Percentiles rank a stretch among this genome's conserved stretches.
Conservation (phyloP, 2,329 filamentous ascomycete genomes). For the Fusarium multiceps region DNA sequence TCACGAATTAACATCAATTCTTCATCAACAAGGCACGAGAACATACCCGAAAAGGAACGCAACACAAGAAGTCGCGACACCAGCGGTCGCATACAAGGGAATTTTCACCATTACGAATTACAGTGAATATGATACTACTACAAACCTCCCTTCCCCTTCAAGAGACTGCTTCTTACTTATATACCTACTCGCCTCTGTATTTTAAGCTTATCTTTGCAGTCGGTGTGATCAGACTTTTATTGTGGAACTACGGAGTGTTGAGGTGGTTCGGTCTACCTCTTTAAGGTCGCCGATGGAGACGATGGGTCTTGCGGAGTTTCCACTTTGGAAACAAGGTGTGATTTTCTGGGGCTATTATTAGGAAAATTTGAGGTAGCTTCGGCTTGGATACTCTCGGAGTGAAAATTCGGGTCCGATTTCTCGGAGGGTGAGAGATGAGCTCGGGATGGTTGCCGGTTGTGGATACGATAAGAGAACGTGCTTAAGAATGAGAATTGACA, state of each 20-base stretch:
- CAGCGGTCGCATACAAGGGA: constrained; percentile 47
- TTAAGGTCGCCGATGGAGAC: constrained; percentile 20
- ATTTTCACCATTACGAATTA: constrained; percentile 11
- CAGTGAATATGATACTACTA: neutral
- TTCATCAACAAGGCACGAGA: neutral
- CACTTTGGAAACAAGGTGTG: constrained; percentile 12
- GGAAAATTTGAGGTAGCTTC: neutral
- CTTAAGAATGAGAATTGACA: neutral
- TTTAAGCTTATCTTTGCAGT: constrained; percentile 24
- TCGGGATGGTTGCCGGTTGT: neutral
- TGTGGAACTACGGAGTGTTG: constrained; percentile 19
- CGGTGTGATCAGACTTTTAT: constrained; percentile 38
- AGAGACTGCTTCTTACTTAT: neutral
- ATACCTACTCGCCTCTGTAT: accelerated
- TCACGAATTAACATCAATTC: neutral
- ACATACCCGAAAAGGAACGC: constrained; percentile 50
- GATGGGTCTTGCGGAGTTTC: constrained; percentile 26
- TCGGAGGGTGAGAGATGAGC: neutral
- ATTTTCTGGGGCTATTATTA: constrained; percentile 3
- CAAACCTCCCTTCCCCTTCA: neutral
- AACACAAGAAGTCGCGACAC: constrained; percentile 47
- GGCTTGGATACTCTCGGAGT: neutral
- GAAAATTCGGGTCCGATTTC: neutral
- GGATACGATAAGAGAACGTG: neutral
- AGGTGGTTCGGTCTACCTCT: constrained; percentile 25